Percentiles rank a stretch among this genome's conserved stretches.
Evolutionary conservation across 2,329 filamentous ascomycete species (phyloP).

Genomic region (Phialophora verrucosa): DNA sequence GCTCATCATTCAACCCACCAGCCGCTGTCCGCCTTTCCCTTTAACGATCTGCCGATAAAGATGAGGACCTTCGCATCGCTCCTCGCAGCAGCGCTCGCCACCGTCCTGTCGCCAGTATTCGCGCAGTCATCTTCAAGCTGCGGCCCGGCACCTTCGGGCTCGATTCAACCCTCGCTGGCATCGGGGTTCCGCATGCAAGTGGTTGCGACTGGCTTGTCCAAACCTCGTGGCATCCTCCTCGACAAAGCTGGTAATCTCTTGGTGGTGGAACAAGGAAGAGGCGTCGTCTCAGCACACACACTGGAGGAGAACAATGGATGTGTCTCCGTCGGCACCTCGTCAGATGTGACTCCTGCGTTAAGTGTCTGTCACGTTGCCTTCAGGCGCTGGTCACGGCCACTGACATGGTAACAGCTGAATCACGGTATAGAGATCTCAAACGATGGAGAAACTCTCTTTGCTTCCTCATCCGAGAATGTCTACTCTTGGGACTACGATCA

Average conservation of each 20-base stretch:
- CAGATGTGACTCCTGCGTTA: slow-evolving; percentile 30
- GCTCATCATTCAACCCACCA: not conserved
- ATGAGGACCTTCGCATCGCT: slow-evolving; percentile 8
- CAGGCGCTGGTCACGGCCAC: not conserved
- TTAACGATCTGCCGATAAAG: not conserved
- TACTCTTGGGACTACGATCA: slow-evolving; percentile 70
- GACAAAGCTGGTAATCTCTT: slow-evolving; percentile 56
- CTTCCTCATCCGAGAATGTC: slow-evolving; percentile 64
- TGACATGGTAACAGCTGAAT: slow-evolving; percentile 46
- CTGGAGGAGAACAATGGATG: slow-evolving; percentile 46
- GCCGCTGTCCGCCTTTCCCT: not conserved
- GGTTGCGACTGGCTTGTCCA: slow-evolving; percentile 53
- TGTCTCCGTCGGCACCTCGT: slow-evolving; percentile 36
- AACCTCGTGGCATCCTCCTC: slow-evolving; percentile 55
- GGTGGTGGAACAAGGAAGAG: slow-evolving; percentile 52
- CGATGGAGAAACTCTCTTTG: slow-evolving; percentile 59
- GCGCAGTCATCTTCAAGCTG: slow-evolving; percentile 34
- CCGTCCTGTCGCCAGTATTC: slow-evolving; percentile 8
- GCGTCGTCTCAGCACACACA: slow-evolving; percentile 47
- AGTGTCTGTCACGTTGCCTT: slow-evolving; percentile 28
- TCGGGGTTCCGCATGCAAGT: slow-evolving; percentile 47
- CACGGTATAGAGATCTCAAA: slow-evolving; percentile 58
- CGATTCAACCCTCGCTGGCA: slow-evolving; percentile 38
- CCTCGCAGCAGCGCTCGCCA: not conserved
- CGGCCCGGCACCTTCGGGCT: slow-evolving; percentile 36